Percentiles rank a stretch among this genome's conserved stretches.
phyloP scores from a whole-genome alignment of 176 grass and related monocot species.

The Elymus sibiricus region DNA sequence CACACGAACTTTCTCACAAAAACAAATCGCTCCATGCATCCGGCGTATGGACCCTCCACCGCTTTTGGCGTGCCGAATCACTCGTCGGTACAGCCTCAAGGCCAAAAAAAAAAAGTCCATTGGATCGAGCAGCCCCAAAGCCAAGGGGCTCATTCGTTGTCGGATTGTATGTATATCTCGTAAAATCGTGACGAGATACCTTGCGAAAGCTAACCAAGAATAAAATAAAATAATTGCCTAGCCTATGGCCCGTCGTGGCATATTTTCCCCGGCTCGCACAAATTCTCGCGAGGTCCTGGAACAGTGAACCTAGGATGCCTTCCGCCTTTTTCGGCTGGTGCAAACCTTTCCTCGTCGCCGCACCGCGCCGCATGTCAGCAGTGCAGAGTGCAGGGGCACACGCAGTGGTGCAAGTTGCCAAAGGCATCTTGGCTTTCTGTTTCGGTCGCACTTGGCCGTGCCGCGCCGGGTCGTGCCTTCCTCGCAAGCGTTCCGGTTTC shows the following conservation, averaged over 20 bases:
- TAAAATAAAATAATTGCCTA: neutral
- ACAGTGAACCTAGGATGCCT: neutral
- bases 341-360: neutral
- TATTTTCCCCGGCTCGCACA: neutral
- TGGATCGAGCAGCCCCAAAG: neutral
- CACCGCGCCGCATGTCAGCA: neutral
- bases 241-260: neutral
- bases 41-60: neutral
- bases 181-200: no score
- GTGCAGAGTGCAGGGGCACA: neutral
- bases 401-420: constrained; percentile 11
- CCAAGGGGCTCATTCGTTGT: neutral
- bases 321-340: neutral
- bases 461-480: neutral
- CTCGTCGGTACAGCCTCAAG: neutral
- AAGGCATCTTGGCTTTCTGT: constrained; percentile 42
- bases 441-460: neutral
- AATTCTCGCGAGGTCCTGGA: neutral
- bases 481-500: neutral
- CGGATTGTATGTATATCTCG: neutral
- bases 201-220: neutral
- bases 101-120: no score
- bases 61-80: neutral
- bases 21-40: no score
- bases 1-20: neutral